These are phyloP conservation scores for Lotus japonicus DNA, from an alignment of 306 rosid species.

Conservation along the genomic window DNA sequence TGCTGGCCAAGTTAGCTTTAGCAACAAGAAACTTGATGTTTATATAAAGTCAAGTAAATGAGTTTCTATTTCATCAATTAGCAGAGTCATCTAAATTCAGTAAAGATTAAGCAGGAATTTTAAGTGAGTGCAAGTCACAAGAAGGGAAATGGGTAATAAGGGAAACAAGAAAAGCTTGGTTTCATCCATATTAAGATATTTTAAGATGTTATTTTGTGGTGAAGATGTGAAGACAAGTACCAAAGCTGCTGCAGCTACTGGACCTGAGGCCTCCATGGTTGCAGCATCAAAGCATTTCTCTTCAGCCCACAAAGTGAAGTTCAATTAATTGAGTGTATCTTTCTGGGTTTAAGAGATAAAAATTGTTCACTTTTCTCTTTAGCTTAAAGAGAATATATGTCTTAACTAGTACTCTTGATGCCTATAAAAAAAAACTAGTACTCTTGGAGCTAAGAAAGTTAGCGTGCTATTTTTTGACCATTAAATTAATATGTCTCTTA, in stretches of 20 bases:
- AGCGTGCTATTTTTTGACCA: too few relatives aligned
- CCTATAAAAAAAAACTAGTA: too few relatives aligned
- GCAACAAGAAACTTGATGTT: background rate
- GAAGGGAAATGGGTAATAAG: background rate
- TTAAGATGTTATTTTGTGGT: background rate
- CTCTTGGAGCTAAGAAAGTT: too few relatives aligned
- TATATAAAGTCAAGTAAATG: background rate
- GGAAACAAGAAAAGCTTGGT: background rate
- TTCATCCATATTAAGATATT: background rate
- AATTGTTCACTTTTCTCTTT: background rate
- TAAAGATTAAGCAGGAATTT: background rate
- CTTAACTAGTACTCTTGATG: too few relatives aligned
- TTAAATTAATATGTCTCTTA: too few relatives aligned
- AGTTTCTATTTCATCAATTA: background rate
- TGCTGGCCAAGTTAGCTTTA: constrained; percentile 14
- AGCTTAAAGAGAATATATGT: background rate
- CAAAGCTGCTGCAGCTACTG: background rate
- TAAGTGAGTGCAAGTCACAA: background rate
- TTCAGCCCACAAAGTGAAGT: constrained; percentile 12
- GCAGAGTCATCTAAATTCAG: background rate
- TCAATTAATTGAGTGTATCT: background rate
- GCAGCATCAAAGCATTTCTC: constrained; percentile 26
- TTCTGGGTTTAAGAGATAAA: background rate
- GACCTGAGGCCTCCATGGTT: constrained; percentile 15
- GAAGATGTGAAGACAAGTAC: constrained; percentile 3